Base-by-base conservation (phyloP, 495 filamentous ascomycete genomes). In the Podospora appendiculata region DNA sequence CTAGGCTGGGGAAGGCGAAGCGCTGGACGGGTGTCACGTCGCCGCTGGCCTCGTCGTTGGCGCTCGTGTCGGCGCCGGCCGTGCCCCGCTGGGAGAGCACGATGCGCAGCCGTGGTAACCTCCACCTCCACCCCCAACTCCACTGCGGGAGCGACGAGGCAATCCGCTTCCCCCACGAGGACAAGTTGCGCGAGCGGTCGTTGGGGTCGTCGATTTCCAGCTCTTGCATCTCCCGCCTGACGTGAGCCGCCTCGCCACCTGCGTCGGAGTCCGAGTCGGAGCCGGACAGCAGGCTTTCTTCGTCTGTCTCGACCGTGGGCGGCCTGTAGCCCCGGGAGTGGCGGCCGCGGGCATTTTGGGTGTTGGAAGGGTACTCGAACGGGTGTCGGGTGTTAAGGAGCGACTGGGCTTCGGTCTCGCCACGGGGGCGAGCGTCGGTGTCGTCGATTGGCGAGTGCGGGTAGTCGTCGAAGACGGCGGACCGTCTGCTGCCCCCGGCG, bases 191-290 rank as follows among this genome's bases (percentile, higher is more conserved):
- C 58, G 55, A 74, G 47, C 52, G 67, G 48, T 64, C 72, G 48
- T 75, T 78, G 4, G 84, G 82, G 60, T 96, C 92, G 55, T 89
- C 74, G 7, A 95, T 80, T 60, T 95, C 92, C 80, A 98, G 82
- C 76, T 96, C 86, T 57, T 89, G 81, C 69, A 97, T 85, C 70
- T 90, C 88, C 58, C 82, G 77, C 53, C 86, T 81, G 46, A 95
- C 72, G 48, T 86, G 87, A 46, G 66, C 67, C 45, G 76, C 71
- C 55, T 74, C 69, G 45, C 61, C 63, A 40, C 66, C 66, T 45
- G 66, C 63, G 50, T 70, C 58, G 36, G 69, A 55, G 35, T 77
- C 68, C 17, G 69, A 58, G 48, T 79, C 69, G 41, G 67, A 69
- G 8, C 64, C 65, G 25, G 25, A 25, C 2, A 25, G 25, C 25